Percentiles rank a stretch among this genome's conserved stretches.
Evolutionary conservation across 1,284 basidiomycete species (phyloP).

Genomic region (Entoloma clypeatum): DNA sequence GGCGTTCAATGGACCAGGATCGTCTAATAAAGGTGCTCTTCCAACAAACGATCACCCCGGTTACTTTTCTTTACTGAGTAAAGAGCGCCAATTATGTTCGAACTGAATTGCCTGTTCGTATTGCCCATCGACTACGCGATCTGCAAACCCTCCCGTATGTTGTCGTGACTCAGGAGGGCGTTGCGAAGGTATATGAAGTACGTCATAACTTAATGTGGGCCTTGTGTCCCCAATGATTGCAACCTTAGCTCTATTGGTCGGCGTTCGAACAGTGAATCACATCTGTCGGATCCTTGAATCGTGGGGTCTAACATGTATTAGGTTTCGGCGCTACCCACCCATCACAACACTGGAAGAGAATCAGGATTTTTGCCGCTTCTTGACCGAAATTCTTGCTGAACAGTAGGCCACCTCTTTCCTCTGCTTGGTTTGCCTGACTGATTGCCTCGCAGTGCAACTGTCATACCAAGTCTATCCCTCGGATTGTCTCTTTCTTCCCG

Average conservation of each 20-base stretch:
- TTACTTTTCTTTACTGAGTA: constrained; percentile 7
- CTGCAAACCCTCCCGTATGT: constrained; percentile 85
- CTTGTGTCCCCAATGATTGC: neutral
- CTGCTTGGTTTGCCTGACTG: neutral
- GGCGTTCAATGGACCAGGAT: constrained; percentile 72
- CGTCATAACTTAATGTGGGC: constrained; percentile 20
- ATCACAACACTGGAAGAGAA: constrained; percentile 78
- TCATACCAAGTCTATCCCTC: constrained; percentile 75
- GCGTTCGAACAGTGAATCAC: constrained; percentile 72
- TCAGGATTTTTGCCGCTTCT: constrained; percentile 71
- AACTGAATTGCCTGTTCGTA: constrained; percentile 82
- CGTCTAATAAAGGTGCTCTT: constrained; percentile 63
- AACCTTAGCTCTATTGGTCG: constrained; percentile 81
- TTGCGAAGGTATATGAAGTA: constrained; percentile 84
- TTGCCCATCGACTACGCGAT: constrained; percentile 85
- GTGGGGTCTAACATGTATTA: constrained; percentile 28
- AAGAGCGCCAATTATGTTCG: constrained; percentile 89
- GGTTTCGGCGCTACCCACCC: constrained; percentile 73
- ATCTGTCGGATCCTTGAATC: constrained; percentile 1
- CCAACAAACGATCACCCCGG: neutral
- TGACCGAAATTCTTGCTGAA: constrained; percentile 64
- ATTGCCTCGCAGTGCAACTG: constrained; percentile 49
- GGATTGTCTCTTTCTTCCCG: constrained; percentile 77
- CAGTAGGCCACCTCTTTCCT: constrained; percentile 50
- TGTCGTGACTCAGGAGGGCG: constrained; percentile 83